These are phyloP conservation scores for Ganoderma lingzhi DNA, from an alignment of 1,284 basidiomycete genomes.

Conservation along the genomic window DNA sequence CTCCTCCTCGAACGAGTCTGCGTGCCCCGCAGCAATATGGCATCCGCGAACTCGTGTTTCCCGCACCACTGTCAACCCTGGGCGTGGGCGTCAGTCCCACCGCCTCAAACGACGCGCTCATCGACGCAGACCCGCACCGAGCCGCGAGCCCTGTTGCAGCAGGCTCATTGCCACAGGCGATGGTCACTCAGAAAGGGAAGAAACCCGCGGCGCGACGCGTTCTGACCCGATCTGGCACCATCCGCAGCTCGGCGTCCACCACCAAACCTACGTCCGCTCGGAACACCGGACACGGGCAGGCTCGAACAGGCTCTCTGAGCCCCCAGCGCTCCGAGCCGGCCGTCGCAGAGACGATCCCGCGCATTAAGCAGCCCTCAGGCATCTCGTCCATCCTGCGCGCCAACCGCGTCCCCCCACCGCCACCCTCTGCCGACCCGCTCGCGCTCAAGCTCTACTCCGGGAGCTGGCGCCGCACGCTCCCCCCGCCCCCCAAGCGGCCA, in stretches of 20 bases:
- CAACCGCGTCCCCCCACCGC: slow-evolving; percentile 45
- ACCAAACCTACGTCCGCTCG: background rate
- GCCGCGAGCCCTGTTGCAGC: background rate
- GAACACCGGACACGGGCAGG: background rate
- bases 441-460: slow-evolving; percentile 60
- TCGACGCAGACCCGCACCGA: background rate
- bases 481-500: slow-evolving; percentile 19
- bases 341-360: slow-evolving; percentile 29
- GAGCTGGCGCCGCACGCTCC: slow-evolving; percentile 54
- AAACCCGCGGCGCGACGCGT: slow-evolving; percentile 15
- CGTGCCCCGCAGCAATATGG: slow-evolving; percentile 34
- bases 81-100: slow-evolving; percentile 33
- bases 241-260: slow-evolving; percentile 20
- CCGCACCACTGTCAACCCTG: slow-evolving; percentile 61
- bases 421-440: slow-evolving; percentile 61
- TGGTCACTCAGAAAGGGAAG: background rate
- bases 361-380: slow-evolving; percentile 6
- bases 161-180: background rate
- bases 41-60: slow-evolving; percentile 71
- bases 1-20: slow-evolving; percentile 34
- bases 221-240: slow-evolving; percentile 26
- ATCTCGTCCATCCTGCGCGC: slow-evolving; percentile 48
- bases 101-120: slow-evolving; percentile 18
- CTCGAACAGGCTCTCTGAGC: slow-evolving; percentile 24
- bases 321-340: slow-evolving; percentile 15